Percentiles rank a stretch among this genome's conserved stretches.
Conservation (phyloP, 2,329 filamentous ascomycete species). For the Ustulina deusta region DNA sequence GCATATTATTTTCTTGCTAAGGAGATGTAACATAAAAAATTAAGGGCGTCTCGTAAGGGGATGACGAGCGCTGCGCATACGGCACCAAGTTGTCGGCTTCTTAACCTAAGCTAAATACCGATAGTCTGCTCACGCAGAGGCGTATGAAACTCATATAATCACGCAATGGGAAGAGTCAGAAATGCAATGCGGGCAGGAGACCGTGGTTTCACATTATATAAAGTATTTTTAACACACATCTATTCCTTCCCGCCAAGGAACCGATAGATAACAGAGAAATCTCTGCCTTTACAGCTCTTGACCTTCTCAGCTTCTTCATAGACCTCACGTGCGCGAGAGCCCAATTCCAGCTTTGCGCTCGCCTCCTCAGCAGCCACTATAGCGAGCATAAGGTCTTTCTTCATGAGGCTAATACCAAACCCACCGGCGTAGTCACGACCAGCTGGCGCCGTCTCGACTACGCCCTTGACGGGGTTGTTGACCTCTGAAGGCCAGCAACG, state of each 20-base stretch:
- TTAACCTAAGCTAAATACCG: too few species aligned
- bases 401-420: conserved; percentile 82
- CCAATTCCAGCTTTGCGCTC: conserved; percentile 74
- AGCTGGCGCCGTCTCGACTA: conserved; percentile 80
- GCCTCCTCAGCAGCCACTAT: conserved; percentile 78
- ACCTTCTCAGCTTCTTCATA: conserved; percentile 74
- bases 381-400: conserved; percentile 80
- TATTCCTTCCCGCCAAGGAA: conserved; percentile 70
- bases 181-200: not conserved
- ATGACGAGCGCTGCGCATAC: not conserved
- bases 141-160: not conserved
- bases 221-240: not conserved
- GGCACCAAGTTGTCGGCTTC: too few species aligned
- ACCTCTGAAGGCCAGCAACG: conserved; percentile 95
- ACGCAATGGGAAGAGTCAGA: not conserved
- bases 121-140: not conserved
- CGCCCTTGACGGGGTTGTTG: conserved; percentile 93
- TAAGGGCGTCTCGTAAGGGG: not conserved
- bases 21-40: not conserved
- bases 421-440: conserved; percentile 81
- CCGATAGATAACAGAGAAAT: conserved; percentile 86
- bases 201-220: not conserved
- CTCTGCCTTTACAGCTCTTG: conserved; percentile 73
- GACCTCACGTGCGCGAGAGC: conserved; percentile 70
- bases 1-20: not conserved